Evolutionary conservation across 176 grass and related monocot genomes (phyloP), one percentile per base, ranked within the genome.

Genomic region (Pharus latifolius): DNA sequence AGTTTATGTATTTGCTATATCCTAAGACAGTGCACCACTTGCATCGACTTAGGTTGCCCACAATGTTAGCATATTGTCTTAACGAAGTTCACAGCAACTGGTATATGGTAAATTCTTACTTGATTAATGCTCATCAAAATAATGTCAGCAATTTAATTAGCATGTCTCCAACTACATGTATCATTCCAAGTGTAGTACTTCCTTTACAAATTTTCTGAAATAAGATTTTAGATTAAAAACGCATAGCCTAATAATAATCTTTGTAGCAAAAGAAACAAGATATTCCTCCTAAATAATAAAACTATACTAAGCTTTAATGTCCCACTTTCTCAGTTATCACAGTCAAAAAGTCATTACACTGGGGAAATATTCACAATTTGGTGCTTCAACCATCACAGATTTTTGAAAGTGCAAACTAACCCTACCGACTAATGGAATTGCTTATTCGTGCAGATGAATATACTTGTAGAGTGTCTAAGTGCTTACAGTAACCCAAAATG

Each of bases 181-280:
- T 38, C 35, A 38, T 33, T 45, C 35, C 62, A 56, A n/a, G 26
- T 42, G 31, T 66, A 32, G 28, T 41, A 35, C 63, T 57, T 68
- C n/a, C n/a, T n/a, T n/a, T n/a, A n/a, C 10, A 78, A 48, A 48
- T 19, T 78, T 47, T 47, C 37, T 57, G 24, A 56, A 67, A 34
- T 46, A 67, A 56, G 62, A 56, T 66, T 61, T 30, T n/a, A 49
- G 33, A 22, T 34, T 2, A 3, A 16, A 22, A 74, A n/a, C n/a
- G n/a, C n/a, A n/a, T n/a, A n/a, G n/a, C n/a, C n/a, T n/a, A n/a
- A n/a, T n/a, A n/a, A n/a, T n/a, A n/a, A n/a, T n/a, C n/a, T n/a
- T n/a, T n/a, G n/a, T n/a, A n/a, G n/a, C n/a, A n/a, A n/a, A n/a
- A n/a, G n/a, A n/a, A n/a, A n/a, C n/a, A n/a, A n/a, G n/a, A n/a